Evolutionary conservation across 306 rosid genomes (phyloP), one percentile per base, ranked within the genome.

Genomic region (Quercus parvula): DNA sequence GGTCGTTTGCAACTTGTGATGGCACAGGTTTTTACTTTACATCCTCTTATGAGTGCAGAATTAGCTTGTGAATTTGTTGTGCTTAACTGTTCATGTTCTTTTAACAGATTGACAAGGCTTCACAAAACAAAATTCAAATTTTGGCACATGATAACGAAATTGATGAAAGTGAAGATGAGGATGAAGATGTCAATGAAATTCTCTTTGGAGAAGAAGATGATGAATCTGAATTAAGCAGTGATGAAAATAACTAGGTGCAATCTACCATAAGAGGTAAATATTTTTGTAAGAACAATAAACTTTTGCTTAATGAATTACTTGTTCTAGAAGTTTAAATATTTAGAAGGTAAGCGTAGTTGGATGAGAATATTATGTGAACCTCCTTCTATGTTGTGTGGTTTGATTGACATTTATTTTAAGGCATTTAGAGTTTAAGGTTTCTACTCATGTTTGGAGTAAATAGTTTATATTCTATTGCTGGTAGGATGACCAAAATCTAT

Each of bases 1-100:
- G 98, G 99, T 66, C 96, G 98, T 33, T 85, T 95, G 83, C 96
- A 93, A 84, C 89, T 95, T 76, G 81, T 91, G 81, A 84, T 86
- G 80, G 86, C 97, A 79, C 97, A 93, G 97, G 99, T 95, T 74
- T 76, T 57, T 56, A 59, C 58, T 56, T 76, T 66, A 25, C 75
- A 71, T 71, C 71, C 78, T 59, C 44, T 57, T 78, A 15, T 70
- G 17, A 63, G 62, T 24, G 28, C n/a, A 71, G 70, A 71, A 19
- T 33, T 31, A 55, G 56, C 41, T 51, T 68, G 6, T 76, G 81
- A 70, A 55, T 70, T 22, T 79, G 52, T 71, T 84, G 75, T 82
- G 55, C 55, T 69, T 57, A 2, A 72, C 78, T 76, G 12, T 59
- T 67, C 35, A 62, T 67, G 54, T 33, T 66, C 67, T 70, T 74